Conservation (phyloP, 176 grass and related monocot genomes). For the Tillandsia fasciculata region DNA sequence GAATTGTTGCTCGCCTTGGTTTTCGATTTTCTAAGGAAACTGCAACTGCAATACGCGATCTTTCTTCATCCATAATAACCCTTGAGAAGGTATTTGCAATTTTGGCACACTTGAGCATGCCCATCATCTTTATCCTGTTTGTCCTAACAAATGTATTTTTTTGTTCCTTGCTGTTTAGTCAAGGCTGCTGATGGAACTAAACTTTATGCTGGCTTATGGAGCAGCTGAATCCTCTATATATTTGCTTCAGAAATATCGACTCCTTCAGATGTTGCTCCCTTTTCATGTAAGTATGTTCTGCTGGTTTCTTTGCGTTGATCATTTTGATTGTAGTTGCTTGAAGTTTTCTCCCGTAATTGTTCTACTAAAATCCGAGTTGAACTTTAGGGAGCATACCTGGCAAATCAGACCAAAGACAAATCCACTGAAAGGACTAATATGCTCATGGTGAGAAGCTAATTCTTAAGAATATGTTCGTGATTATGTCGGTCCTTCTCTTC, state of each 20-base stretch:
- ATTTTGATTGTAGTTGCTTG: slow-evolving; percentile 2
- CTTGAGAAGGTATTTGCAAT: slow-evolving; percentile 36
- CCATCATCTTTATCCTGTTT: neutral
- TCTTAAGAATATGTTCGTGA: neutral
- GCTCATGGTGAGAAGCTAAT: slow-evolving; percentile 70
- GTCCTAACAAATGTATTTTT: neutral
- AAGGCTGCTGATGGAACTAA: slow-evolving; percentile 77
- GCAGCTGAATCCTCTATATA: slow-evolving; percentile 55
- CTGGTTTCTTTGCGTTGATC: neutral
- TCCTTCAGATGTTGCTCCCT: slow-evolving; percentile 79
- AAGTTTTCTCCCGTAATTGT: slow-evolving; percentile 13
- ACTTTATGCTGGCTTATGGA: slow-evolving; percentile 79
- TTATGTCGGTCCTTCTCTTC: neutral
- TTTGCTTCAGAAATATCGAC: slow-evolving; percentile 64
- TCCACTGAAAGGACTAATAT: slow-evolving; percentile 35
- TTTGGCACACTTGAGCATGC: neutral
- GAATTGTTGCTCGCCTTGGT: slow-evolving; percentile 79
- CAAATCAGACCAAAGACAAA: slow-evolving; percentile 42
- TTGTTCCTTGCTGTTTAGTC: slow-evolving; percentile 30
- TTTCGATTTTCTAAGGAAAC: slow-evolving; percentile 72
- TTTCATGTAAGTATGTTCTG: slow-evolving; percentile 58
- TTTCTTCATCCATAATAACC: slow-evolving; percentile 48
- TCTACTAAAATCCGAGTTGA: slow-evolving; percentile 25
- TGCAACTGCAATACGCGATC: slow-evolving; percentile 41
- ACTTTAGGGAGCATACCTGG: slow-evolving; percentile 78